Conservation (phyloP, 2,329 filamentous ascomycete genomes). For the Elsinoe arachidis region DNA sequence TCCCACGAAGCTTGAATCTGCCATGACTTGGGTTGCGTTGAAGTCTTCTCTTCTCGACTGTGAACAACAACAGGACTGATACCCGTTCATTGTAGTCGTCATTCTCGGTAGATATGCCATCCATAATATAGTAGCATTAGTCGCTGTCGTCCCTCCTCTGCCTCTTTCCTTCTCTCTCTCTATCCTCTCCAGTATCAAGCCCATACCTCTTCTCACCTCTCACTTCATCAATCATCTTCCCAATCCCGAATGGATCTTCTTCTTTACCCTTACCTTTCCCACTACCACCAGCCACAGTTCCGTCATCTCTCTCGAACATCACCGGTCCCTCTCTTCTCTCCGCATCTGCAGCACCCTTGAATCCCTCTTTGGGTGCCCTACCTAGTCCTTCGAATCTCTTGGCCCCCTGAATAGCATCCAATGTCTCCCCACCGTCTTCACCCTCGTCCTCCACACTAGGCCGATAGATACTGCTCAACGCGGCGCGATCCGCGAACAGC, state of each 20-base stretch:
- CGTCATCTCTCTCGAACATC: constrained; percentile 79
- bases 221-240: constrained; percentile 66
- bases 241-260: constrained; percentile 85
- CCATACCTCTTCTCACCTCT: constrained; percentile 62
- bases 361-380: constrained; percentile 67
- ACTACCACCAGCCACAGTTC: background rate
- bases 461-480: constrained; percentile 87
- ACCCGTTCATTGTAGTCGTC: background rate
- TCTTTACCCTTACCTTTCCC: constrained; percentile 25
- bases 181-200: constrained; percentile 55
- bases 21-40: background rate
- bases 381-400: constrained; percentile 85
- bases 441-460: constrained; percentile 66
- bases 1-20: background rate
- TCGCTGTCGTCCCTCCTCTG: constrained; percentile 60
- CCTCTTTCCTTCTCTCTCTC: constrained; percentile 50
- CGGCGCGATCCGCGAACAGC: constrained; percentile 89
- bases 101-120: too few relatives aligned
- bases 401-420: constrained; percentile 79
- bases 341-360: constrained; percentile 54
- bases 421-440: constrained; percentile 68
- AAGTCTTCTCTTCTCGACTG: background rate
- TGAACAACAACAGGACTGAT: background rate
- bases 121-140: background rate
- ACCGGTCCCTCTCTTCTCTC: constrained; percentile 64